phyloP scores from a whole-genome alignment of 73 alveolate species.

The Tetrahymena elliotti region DNA sequence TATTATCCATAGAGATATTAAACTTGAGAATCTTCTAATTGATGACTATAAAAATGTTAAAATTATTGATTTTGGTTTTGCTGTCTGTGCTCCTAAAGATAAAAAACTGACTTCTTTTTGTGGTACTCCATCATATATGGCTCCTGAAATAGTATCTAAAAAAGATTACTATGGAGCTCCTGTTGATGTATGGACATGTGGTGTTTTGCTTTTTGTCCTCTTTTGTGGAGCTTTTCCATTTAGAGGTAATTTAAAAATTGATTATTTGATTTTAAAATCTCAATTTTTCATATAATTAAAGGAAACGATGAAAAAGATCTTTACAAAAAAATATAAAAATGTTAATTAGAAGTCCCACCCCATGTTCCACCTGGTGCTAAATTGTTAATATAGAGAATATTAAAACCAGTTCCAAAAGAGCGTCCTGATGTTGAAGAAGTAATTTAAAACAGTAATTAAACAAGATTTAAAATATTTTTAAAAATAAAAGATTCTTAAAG shows the following conservation, averaged over 20 bases:
- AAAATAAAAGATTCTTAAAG: not conserved
- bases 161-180: conserved; percentile 58
- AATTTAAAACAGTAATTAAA: not conserved
- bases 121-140: conserved; percentile 90
- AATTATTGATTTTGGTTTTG: conserved; percentile 60
- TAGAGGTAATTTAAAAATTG: conserved; percentile 36
- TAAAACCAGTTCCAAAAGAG: not conserved
- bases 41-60: conserved; percentile 47
- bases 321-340: not conserved
- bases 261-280: not conserved
- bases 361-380: not conserved
- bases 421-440: not conserved
- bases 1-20: conserved; percentile 62
- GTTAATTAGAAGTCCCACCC: not conserved
- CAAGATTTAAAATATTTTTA: not conserved
- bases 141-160: conserved; percentile 78
- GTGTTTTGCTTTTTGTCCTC: conserved; percentile 45
- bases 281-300: not conserved
- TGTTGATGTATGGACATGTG: conserved; percentile 68
- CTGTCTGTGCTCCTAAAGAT: conserved; percentile 45
- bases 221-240: conserved; percentile 48
- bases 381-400: not conserved
- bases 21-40: conserved; percentile 47
- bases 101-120: conserved; percentile 51
- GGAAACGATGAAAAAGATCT: not conserved